Evolutionary conservation across 306 rosid species (phyloP), one percentile per base, ranked within the genome.

Genomic region (Glycine tomentella): DNA sequence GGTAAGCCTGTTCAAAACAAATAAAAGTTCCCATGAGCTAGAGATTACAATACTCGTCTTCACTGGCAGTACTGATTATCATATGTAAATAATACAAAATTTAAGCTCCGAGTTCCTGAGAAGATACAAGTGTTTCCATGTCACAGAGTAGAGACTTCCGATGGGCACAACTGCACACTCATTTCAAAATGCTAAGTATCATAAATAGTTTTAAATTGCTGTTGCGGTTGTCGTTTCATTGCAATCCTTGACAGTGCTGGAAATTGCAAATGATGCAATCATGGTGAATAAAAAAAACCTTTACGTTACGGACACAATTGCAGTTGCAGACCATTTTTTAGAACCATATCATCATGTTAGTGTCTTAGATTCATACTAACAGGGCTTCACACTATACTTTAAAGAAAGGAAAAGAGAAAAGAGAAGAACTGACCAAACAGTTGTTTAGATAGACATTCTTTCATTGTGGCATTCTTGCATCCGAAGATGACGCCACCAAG

Each of bases 401-500:
- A 20, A 8, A 68, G 59, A 13, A 74, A 17, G 33, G 9, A 80
- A 52, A 81, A 74, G 58, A 7, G 67, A 72, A 77, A 6, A 31
- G 15, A 61, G 65, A 62, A 34, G 52, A 69, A 90, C 91, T 38
- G 48, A 95, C 97, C 99, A 85, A 95, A 95, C 57, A 95, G 89
- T 81, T 95, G 97, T 64, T 88, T 93, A 4, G 85, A 87, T 14
- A 91, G 87, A 68, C 98, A 93, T 74, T 95, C 98, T 67, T 80
- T 82, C 1, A 93, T 86, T 5, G 96, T 95, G 61, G 4, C 10
- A 12, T 78, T 83, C 85, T 78, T 95, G 90, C 94, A 89, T 17
- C 99, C 98, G 85, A 95, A 93, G 67, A 93, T 82, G 69, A 91
- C 96, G 3, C 97, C 91, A 10, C 99, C 99, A 64, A 95, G 99